phyloP scores from a whole-genome alignment of 164 flowering plant species.

The Tetrastigma voinierianum region DNA sequence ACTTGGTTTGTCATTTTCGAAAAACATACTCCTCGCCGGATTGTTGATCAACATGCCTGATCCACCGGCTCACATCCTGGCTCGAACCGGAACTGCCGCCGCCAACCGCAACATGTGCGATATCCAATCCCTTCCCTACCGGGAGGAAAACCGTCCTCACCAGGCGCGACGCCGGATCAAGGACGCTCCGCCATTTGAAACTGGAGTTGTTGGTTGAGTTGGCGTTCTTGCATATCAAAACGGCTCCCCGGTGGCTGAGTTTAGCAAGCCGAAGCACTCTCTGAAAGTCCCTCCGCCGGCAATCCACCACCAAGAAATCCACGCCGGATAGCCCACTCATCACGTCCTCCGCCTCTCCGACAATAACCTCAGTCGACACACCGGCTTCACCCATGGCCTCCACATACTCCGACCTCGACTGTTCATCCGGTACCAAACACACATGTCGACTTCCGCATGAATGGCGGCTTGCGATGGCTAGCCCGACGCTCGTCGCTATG shows the following conservation, averaged over 20 bases:
- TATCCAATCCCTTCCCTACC: constrained; percentile 80
- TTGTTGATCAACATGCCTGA: constrained; percentile 46
- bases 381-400: constrained; percentile 35
- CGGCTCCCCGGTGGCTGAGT: constrained; percentile 62
- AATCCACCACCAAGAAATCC: constrained; percentile 84
- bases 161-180: constrained; percentile 36
- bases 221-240: constrained; percentile 69
- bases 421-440: constrained; percentile 70
- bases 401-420: constrained; percentile 46
- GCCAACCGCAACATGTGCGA: constrained; percentile 53
- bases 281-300: constrained; percentile 40
- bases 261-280: constrained; percentile 46
- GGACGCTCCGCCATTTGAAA: constrained; percentile 48
- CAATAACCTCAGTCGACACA: constrained; percentile 47
- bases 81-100: constrained; percentile 19
- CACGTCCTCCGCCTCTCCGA: constrained; percentile 61
- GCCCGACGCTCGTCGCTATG: constrained; percentile 59
- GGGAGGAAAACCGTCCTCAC: constrained; percentile 76
- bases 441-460: constrained; percentile 71
- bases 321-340: constrained; percentile 46
- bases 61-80: constrained; percentile 51
- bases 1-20: constrained; percentile 29
- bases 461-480: constrained; percentile 62
- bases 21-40: constrained; percentile 60
- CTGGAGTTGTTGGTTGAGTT: constrained; percentile 24